Percentiles rank a stretch among this genome's conserved stretches.
phyloP scores from a whole-genome alignment of 2,329 filamentous ascomycete genomes.

The Ustilaginoidea virens region DNA sequence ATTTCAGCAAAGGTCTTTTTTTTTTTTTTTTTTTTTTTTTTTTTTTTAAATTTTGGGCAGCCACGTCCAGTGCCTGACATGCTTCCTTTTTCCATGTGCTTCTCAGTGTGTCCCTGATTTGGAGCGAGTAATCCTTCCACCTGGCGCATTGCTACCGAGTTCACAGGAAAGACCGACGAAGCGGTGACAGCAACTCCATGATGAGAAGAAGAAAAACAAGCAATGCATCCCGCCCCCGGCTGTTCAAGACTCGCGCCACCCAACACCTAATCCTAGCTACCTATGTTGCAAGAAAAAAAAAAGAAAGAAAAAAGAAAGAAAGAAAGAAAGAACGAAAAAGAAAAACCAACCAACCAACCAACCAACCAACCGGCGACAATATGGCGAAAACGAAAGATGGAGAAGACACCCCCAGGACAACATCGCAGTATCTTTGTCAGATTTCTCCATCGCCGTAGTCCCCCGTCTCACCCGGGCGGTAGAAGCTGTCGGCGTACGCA shows the following conservation, averaged over 20 bases:
- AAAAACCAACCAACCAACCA: background rate
- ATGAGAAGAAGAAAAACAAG: too few species aligned
- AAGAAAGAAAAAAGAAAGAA: background rate
- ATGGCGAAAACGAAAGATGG: slow-evolving; percentile 2
- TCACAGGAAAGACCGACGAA: too few species aligned
- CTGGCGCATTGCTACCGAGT: too few species aligned
- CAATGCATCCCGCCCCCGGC: too few species aligned
- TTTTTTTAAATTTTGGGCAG: background rate
- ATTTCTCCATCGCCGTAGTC: slow-evolving; percentile 20
- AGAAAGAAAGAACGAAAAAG: background rate
- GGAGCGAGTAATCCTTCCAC: too few species aligned
- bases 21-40: background rate
- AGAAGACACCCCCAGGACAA: too few species aligned
- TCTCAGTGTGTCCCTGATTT: too few species aligned
- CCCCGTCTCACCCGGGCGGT: slow-evolving; percentile 7
- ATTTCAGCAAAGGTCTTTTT: background rate
- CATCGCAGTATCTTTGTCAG: too few species aligned
- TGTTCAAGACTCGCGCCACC: too few species aligned
- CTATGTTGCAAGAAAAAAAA: slow-evolving; percentile 1
- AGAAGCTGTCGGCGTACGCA: background rate
- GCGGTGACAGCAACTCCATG: too few species aligned
- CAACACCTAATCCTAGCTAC: background rate
- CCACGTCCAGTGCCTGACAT: too few species aligned
- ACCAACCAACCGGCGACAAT: background rate
- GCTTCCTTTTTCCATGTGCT: too few species aligned